phyloP scores from a whole-genome alignment of 1,284 basidiomycete species.

The Trichosporon sp. region DNA sequence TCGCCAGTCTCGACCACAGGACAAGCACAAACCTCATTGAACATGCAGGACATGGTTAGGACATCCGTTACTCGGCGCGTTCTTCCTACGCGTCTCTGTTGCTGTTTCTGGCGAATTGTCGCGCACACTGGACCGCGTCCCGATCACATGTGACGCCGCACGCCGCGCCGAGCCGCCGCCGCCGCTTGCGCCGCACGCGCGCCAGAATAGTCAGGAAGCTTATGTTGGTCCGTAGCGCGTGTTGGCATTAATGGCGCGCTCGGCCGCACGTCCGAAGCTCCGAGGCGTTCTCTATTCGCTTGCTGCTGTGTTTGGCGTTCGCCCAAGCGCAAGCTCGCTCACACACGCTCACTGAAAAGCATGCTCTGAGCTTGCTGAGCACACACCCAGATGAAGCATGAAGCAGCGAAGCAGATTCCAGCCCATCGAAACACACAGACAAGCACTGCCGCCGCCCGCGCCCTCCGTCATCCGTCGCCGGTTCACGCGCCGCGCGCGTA shows the following conservation, averaged over 20 bases:
- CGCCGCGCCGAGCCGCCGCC: not conserved
- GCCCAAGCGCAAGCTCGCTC: not conserved
- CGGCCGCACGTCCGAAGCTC: slow-evolving; percentile 4
- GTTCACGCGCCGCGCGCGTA: slow-evolving; percentile 2
- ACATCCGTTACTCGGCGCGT: slow-evolving; percentile 6
- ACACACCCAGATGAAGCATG: not conserved
- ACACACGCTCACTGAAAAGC: not conserved
- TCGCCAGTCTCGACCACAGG: slow-evolving; percentile 4
- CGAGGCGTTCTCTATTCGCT: not conserved
- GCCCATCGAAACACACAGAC: too few relatives aligned
- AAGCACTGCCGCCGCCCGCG: not conserved
- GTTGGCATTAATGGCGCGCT: not conserved
- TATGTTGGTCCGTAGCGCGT: not conserved
- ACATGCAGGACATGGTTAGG: not conserved
- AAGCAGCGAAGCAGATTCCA: not conserved
- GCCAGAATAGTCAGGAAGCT: not conserved
- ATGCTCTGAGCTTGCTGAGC: not conserved
- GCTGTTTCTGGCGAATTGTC: slow-evolving; percentile 3
- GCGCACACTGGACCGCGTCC: not conserved
- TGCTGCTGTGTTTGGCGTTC: not conserved
- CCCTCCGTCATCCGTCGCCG: not conserved
- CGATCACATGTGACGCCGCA: not conserved
- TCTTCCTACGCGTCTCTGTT: not conserved
- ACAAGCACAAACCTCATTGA: not conserved
- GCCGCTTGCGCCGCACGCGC: not conserved